Percentiles rank a stretch among this genome's conserved stretches.
Conservation (phyloP, 1,284 basidiomycete genomes). For the Kalmanozyma brasiliensis region DNA sequence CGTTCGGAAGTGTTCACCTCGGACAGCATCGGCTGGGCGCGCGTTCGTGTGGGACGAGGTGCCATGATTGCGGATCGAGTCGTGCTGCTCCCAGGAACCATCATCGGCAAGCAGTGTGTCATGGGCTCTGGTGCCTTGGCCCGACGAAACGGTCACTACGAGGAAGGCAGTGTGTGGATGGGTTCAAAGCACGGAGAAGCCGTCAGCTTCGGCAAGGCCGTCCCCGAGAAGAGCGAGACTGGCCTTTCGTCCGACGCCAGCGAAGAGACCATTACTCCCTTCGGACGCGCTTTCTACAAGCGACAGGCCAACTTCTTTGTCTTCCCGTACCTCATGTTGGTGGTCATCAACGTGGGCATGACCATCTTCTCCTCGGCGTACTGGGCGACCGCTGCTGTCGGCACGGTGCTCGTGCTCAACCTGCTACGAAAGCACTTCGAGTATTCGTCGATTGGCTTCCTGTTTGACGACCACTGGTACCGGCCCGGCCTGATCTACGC, state of each 20-base stretch:
- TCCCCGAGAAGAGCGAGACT: slow-evolving; percentile 52
- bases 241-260: slow-evolving; percentile 28
- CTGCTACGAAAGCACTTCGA: slow-evolving; percentile 54
- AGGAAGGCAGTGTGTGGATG: slow-evolving; percentile 68
- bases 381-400: slow-evolving; percentile 66
- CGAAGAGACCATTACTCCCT: slow-evolving; percentile 66
- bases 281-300: slow-evolving; percentile 67
- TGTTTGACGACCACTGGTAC: slow-evolving; percentile 67
- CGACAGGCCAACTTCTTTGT: slow-evolving; percentile 68
- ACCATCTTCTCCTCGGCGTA: slow-evolving; percentile 64
- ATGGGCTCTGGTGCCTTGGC: slow-evolving; percentile 67
- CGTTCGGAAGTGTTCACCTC: slow-evolving; percentile 67
- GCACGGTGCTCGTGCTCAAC: slow-evolving; percentile 64
- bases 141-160: slow-evolving; percentile 66
- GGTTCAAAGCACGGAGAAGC: slow-evolving; percentile 67
- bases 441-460: slow-evolving; percentile 30
- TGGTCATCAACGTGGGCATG: slow-evolving; percentile 64
- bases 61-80: slow-evolving; percentile 68
- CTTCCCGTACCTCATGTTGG: slow-evolving; percentile 66
- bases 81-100: slow-evolving; percentile 65
- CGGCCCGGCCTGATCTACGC: slow-evolving; percentile 64
- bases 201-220: slow-evolving; percentile 65
- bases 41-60: slow-evolving; percentile 64
- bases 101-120: slow-evolving; percentile 65
- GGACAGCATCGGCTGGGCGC: slow-evolving; percentile 67